phyloP scores from a whole-genome alignment of 2,329 filamentous ascomycete genomes.

The Gnomoniopsis smithogilvyi region DNA sequence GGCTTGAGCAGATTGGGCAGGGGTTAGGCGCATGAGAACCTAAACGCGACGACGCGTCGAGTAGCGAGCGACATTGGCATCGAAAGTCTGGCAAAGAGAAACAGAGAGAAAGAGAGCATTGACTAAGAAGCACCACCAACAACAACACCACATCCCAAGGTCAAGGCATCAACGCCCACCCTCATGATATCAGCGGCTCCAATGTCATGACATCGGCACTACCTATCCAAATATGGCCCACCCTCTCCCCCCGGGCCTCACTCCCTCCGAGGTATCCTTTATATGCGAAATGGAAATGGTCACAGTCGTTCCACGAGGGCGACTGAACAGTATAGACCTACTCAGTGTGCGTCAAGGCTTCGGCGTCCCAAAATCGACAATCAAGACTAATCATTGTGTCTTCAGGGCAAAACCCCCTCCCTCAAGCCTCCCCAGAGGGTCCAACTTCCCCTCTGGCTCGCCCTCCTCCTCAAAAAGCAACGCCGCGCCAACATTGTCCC shows the following conservation, averaged over 20 bases:
- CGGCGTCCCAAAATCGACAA: background rate
- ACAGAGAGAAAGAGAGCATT: no score
- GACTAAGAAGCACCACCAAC: background rate
- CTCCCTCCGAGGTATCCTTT: conserved; percentile 87
- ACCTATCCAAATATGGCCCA: conserved; percentile 41
- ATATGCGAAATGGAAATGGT: conserved; percentile 97
- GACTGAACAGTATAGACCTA: conserved; percentile 80
- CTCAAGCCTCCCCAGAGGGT: conserved; percentile 79
- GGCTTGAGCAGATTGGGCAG: no score
- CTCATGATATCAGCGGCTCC: background rate
- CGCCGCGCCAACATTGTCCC: conserved; percentile 88
- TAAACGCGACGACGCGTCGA: background rate
- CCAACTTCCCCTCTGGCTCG: conserved; percentile 87
- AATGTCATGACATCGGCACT: conserved; percentile 15
- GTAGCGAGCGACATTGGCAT: background rate
- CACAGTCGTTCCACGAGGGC: conserved; percentile 86
- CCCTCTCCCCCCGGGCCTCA: conserved; percentile 55
- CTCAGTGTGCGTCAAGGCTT: conserved; percentile 66
- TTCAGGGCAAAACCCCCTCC: conserved; percentile 71
- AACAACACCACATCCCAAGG: background rate
- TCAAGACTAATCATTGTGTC: background rate
- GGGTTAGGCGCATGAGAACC: background rate
- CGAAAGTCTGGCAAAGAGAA: background rate
- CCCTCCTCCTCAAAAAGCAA: conserved; percentile 90
- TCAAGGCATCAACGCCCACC: background rate